Conservation (phyloP, 345 rosid genomes). For the Eutrema heterophyllum region DNA sequence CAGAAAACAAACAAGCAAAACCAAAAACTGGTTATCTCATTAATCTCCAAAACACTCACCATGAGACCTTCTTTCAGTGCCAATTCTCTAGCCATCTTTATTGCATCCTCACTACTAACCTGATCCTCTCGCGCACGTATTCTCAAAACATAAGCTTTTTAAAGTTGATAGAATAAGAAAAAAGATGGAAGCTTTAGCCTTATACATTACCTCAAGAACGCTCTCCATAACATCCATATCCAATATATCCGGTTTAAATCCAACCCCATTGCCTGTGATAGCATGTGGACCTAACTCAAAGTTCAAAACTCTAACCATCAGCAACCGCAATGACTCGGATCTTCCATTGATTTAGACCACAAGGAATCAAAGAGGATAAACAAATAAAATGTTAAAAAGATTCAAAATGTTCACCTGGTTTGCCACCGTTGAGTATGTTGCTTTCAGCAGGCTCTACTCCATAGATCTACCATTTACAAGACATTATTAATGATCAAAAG, state of each 20-base stretch:
- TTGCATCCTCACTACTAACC: conserved; percentile 90
- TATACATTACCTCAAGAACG: conserved; percentile 62
- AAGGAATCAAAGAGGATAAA: not conserved
- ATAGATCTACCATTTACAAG: conserved; percentile 51
- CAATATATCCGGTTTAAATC: conserved; percentile 91
- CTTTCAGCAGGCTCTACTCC: conserved; percentile 99
- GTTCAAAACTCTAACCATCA: conserved; percentile 5
- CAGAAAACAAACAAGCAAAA: not conserved
- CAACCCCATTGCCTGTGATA: conserved; percentile 94
- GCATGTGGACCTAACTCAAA: conserved; percentile 76
- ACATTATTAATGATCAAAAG: not conserved
- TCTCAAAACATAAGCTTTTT: not conserved
- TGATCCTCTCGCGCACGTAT: conserved; percentile 25
- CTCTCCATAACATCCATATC: conserved; percentile 95
- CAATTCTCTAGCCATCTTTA: conserved; percentile 89
- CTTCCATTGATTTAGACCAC: not conserved
- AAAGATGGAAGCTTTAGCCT: not conserved
- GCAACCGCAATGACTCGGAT: not conserved
- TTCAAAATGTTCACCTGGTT: conserved; percentile 55
- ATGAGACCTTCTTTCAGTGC: conserved; percentile 94
- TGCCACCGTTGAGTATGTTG: conserved; percentile 87
- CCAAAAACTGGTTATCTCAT: not conserved
- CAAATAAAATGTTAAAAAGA: not conserved
- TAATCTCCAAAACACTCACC: conserved; percentile 40
- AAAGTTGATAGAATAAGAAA: not conserved